Evolutionary conservation across 208 protist species (phyloP).

Genomic region (Angomonas ambiguus): DNA sequence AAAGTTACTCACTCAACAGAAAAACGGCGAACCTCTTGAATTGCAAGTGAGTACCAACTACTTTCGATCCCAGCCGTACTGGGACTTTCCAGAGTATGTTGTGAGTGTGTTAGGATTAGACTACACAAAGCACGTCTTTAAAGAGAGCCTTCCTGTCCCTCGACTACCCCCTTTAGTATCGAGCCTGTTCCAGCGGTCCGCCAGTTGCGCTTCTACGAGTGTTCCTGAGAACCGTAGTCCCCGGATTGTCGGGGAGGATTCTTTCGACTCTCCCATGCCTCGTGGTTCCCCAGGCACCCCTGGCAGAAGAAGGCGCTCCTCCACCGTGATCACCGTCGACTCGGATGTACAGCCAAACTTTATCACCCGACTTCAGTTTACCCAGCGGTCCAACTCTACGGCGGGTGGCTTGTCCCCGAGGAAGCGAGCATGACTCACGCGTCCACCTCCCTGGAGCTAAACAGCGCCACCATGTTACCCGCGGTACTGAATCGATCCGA

Average conservation of each 20-base stretch:
- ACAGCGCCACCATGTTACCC: background rate
- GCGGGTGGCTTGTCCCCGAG: background rate
- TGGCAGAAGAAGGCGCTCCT: background rate
- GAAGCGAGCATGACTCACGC: background rate
- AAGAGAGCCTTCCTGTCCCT: background rate
- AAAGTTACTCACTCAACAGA: background rate
- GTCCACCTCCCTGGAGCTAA: background rate
- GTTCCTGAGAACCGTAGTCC: background rate
- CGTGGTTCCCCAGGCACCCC: background rate
- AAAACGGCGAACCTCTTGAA: background rate
- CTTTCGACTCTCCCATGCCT: background rate
- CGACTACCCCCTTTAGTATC: background rate
- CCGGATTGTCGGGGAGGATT: background rate
- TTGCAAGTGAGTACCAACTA: background rate
- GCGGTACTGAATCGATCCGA: background rate
- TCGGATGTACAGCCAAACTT: background rate
- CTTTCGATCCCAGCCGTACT: background rate
- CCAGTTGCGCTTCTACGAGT: background rate
- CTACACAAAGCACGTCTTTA: background rate
- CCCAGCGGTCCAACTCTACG: background rate
- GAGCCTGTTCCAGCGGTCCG: background rate
- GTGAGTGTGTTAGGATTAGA: conserved; percentile 3
- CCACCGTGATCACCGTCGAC: background rate
- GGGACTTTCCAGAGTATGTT: background rate
- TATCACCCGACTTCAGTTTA: background rate